These are phyloP conservation scores for Kluyveromyces marxianus DNA, from an alignment of 1,139 yeast genomes.

Conservation along the genomic window DNA sequence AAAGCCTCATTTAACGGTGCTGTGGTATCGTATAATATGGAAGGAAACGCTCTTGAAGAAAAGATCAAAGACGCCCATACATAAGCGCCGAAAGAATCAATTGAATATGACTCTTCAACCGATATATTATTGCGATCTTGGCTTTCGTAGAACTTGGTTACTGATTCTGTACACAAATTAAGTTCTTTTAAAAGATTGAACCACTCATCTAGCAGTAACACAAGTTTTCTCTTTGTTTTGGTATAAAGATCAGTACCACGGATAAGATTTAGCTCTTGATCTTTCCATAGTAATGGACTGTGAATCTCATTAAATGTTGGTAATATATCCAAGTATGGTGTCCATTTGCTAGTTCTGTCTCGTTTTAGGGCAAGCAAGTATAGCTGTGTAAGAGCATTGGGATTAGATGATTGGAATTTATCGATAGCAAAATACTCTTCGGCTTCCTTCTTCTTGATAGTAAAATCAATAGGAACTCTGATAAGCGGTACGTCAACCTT, in stretches of 20 bases:
- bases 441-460: slow-evolving; percentile 41
- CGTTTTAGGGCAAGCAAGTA: slow-evolving; percentile 39
- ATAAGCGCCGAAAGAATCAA: slow-evolving; percentile 51
- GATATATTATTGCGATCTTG: slow-evolving; percentile 1
- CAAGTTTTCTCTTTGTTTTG: slow-evolving; percentile 31
- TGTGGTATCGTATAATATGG: slow-evolving; percentile 35
- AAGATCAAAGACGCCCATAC: slow-evolving; percentile 69
- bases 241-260: slow-evolving; percentile 53
- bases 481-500: slow-evolving; percentile 20
- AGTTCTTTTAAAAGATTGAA: slow-evolving; percentile 8
- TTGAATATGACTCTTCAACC: slow-evolving; percentile 1
- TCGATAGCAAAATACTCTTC: slow-evolving; percentile 31
- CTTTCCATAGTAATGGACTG: slow-evolving; percentile 60
- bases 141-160: slow-evolving; percentile 6
- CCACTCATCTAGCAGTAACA: slow-evolving; percentile 28
- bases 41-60: slow-evolving; percentile 75
- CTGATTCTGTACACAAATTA: slow-evolving; percentile 3
- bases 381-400: slow-evolving; percentile 43
- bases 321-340: slow-evolving; percentile 50
- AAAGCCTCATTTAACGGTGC: slow-evolving; percentile 48
- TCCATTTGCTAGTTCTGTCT: slow-evolving; percentile 18
- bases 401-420: slow-evolving; percentile 22
- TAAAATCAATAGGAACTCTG: slow-evolving; percentile 36
- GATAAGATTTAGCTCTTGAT: slow-evolving; percentile 42
- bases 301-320: slow-evolving; percentile 45